These are phyloP conservation scores for Pistacia atlantica DNA, from an alignment of 345 rosid species.

Conservation along the genomic window DNA sequence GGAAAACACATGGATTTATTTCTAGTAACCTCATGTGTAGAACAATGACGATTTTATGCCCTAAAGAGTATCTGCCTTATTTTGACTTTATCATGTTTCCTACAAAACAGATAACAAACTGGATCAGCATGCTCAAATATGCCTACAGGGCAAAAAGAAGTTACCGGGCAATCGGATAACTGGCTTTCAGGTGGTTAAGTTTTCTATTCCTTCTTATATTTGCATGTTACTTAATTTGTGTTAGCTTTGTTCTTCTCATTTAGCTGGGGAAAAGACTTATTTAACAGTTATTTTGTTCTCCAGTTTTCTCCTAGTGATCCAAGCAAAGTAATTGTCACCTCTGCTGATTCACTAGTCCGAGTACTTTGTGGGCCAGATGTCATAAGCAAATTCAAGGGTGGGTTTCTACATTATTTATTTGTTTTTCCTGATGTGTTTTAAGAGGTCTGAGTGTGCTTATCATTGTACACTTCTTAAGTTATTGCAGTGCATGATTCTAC, in stretches of 20 bases:
- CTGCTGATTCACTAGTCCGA: conserved; percentile 70
- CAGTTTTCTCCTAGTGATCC: conserved; percentile 68
- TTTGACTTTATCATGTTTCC: conserved; percentile 7
- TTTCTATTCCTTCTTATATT: neutral
- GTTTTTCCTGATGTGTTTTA: neutral
- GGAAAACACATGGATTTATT: neutral
- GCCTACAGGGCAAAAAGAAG: conserved; percentile 69
- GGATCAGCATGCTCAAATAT: conserved; percentile 49
- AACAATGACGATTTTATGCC: neutral
- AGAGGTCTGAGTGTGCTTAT: no score
- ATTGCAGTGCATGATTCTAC: neutral
- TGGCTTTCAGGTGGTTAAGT: conserved; percentile 59
- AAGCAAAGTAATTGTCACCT: conserved; percentile 64
- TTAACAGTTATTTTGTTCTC: conserved; percentile 11
- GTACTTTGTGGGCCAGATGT: conserved; percentile 51
- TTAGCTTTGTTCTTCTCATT: neutral
- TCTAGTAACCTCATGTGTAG: neutral
- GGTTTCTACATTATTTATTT: conserved; percentile 11
- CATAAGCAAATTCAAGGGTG: conserved; percentile 66
- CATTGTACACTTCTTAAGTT: neutral
- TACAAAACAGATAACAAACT: conserved; percentile 52
- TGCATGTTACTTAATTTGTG: neutral
- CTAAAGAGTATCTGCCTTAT: neutral
- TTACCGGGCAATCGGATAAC: conserved; percentile 66
- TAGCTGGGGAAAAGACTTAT: conserved; percentile 14